Evolutionary conservation across 2,329 filamentous ascomycete genomes (phyloP).

Genomic region (Fusarium mangiferae): DNA sequence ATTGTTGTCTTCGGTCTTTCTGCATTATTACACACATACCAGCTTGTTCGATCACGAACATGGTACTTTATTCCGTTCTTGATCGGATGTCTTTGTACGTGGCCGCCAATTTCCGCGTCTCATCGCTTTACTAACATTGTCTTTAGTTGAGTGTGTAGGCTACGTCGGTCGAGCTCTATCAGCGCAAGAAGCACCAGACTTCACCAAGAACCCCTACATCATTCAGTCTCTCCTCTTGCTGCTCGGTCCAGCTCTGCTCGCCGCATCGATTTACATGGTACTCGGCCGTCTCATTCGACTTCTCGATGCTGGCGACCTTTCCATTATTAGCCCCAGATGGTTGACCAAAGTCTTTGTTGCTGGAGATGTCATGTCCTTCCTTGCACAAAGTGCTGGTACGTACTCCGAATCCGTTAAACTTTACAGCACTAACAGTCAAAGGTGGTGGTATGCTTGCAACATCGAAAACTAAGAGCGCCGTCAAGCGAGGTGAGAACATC

Average conservation of each 20-base stretch:
- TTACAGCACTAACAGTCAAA: neutral
- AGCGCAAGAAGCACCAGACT: constrained; percentile 51
- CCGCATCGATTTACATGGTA: constrained; percentile 60
- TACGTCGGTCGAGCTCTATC: constrained; percentile 64
- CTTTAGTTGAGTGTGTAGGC: constrained; percentile 43
- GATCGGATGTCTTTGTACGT: constrained; percentile 63
- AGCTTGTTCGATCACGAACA: constrained; percentile 53
- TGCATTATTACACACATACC: constrained; percentile 52
- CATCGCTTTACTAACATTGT: neutral
- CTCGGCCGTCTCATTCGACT: constrained; percentile 54
- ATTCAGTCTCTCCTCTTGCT: constrained; percentile 52
- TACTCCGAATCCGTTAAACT: neutral
- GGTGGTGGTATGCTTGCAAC: constrained; percentile 42
- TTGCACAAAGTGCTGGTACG: constrained; percentile 45
- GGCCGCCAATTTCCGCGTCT: too few relatives aligned
- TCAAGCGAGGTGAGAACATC: constrained; percentile 56
- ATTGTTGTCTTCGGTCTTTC: constrained; percentile 53
- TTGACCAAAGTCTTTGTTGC: constrained; percentile 62
- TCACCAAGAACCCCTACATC: constrained; percentile 51
- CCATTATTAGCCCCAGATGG: constrained; percentile 56
- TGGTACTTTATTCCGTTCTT: constrained; percentile 65
- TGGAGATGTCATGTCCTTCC: constrained; percentile 61
- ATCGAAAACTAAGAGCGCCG: constrained; percentile 39
- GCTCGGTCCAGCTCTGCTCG: constrained; percentile 55
- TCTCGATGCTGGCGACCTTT: constrained; percentile 52